Conservation (phyloP, 495 filamentous ascomycete genomes). For the Rostrohypoxylon terebratum region DNA sequence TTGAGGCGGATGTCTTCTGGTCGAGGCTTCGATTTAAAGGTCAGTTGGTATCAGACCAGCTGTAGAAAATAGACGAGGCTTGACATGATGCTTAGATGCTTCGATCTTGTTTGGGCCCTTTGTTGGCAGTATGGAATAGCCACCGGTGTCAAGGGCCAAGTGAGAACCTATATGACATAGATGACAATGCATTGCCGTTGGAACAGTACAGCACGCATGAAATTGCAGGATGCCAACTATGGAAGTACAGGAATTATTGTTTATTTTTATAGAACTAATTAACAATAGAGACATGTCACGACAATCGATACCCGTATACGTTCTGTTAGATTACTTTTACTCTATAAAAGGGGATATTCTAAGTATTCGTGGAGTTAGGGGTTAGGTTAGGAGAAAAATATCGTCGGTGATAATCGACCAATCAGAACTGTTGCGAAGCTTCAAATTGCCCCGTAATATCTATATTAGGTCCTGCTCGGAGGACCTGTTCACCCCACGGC, state of each 20-base stretch:
- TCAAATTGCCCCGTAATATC: neutral
- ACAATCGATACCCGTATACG: neutral
- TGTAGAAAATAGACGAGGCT: constrained; percentile 22
- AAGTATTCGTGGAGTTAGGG: neutral
- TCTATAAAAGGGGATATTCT: neutral
- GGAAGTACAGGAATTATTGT: neutral
- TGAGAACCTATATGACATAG: no score
- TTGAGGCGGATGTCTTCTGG: constrained; percentile 28
- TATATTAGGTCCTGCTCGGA: neutral
- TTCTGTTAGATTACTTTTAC: neutral
- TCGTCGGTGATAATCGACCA: neutral
- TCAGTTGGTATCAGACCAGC: constrained; percentile 37
- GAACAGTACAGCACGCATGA: neutral
- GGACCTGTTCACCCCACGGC: neutral
- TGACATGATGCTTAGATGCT: constrained; percentile 20
- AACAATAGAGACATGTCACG: neutral
- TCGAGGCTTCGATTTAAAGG: constrained; percentile 36
- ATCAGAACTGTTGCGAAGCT: neutral
- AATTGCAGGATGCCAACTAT: neutral
- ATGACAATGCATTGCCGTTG: no score
- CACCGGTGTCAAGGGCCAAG: no score
- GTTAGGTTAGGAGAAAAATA: neutral
- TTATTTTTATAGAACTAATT: neutral
- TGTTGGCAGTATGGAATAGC: no score
- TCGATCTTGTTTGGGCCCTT: neutral